phyloP scores from a whole-genome alignment of 139 green algal species.

The Astrephomene gubernaculifera region DNA sequence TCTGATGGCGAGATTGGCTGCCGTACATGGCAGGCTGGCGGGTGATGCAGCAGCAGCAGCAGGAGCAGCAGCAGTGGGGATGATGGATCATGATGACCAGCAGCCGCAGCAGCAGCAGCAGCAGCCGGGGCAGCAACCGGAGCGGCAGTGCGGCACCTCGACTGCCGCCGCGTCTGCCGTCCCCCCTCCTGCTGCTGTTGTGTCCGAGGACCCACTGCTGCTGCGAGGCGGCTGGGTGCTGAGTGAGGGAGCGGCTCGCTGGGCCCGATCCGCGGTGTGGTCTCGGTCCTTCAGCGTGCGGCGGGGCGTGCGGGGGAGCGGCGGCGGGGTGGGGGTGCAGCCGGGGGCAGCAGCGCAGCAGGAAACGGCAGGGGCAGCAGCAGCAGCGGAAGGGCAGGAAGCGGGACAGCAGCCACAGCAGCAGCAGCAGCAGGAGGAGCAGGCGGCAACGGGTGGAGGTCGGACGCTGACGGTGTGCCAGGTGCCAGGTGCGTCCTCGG shows the following conservation, averaged over 20 bases:
- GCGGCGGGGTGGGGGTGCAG: no score
- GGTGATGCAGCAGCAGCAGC: not conserved
- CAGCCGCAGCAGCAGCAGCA: not conserved
- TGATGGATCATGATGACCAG: no score
- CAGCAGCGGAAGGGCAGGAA: not conserved
- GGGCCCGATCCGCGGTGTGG: conserved; percentile 69
- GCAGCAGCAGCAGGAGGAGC: not conserved
- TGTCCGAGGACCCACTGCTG: no score
- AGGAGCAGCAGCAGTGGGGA: not conserved
- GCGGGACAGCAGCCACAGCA: not conserved
- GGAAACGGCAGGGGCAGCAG: no score
- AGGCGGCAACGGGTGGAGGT: no score
- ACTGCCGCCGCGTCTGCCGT: no score
- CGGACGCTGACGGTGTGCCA: not conserved
- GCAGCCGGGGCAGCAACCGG: not conserved
- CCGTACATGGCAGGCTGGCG: not conserved
- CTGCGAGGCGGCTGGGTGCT: conserved; percentile 52
- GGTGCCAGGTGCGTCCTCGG: not conserved
- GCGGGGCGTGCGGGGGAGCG: no score
- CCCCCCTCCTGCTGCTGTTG: not conserved
- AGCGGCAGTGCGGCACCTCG: not conserved
- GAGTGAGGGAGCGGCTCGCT: conserved; percentile 49
- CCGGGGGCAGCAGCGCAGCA: no score
- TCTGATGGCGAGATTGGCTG: conserved; percentile 39
- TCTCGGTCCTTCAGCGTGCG: conserved; percentile 69